Evolutionary conservation across 345 rosid genomes (phyloP).

Genomic region (Pugionium dolabratum): DNA sequence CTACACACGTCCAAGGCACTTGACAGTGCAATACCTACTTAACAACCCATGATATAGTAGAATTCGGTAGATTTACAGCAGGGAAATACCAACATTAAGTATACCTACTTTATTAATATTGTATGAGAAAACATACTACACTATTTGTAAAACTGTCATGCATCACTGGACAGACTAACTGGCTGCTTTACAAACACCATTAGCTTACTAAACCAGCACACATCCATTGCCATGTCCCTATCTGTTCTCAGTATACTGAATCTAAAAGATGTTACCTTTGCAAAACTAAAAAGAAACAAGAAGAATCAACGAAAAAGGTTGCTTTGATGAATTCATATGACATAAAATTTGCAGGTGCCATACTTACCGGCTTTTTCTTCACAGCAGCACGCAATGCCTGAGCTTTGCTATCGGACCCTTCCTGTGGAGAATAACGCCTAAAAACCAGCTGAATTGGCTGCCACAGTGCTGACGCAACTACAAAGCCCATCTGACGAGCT

Average conservation of each 20-base stretch:
- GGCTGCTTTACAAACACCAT: constrained; percentile 19
- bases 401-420: constrained; percentile 40
- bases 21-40: constrained; percentile 6
- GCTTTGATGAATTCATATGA: not conserved
- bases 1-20: not conserved
- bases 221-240: constrained; percentile 5
- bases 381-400: constrained; percentile 49
- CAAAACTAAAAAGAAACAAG: not conserved
- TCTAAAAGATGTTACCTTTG: constrained; percentile 20
- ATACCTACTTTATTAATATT: not conserved
- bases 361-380: constrained; percentile 73
- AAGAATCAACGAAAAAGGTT: not conserved
- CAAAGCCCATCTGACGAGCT: constrained; percentile 38
- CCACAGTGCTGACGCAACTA: constrained; percentile 52
- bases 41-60: constrained; percentile 3
- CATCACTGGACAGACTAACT: constrained; percentile 24
- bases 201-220: not conserved
- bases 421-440: constrained; percentile 43
- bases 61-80: not conserved
- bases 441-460: constrained; percentile 72
- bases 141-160: constrained; percentile 10
- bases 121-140: constrained; percentile 17
- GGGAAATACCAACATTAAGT: not conserved
- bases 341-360: constrained; percentile 6
- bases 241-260: not conserved